phyloP scores from a whole-genome alignment of 345 rosid genomes.

The Passiflora organensis region DNA sequence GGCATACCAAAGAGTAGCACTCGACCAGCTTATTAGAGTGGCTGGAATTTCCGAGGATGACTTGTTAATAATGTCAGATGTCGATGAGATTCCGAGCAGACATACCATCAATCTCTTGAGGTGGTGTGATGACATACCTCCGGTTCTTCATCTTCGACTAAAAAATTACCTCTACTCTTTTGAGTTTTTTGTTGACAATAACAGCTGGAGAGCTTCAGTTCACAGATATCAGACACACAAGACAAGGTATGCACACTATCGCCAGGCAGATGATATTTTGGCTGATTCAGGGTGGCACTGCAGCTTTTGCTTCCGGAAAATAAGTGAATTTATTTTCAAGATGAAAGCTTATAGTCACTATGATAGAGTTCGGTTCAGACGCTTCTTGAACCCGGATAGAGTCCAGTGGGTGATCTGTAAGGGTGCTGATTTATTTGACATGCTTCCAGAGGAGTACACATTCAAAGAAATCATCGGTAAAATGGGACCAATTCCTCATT shows the following conservation, averaged over 20 bases:
- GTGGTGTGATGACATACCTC: conserved; percentile 79
- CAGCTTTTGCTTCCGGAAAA: conserved; percentile 57
- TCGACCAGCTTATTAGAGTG: conserved; percentile 63
- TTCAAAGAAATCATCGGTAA: conserved; percentile 64
- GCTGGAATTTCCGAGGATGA: conserved; percentile 81
- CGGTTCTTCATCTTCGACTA: conserved; percentile 61
- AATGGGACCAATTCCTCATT: conserved; percentile 77
- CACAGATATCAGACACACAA: conserved; percentile 59
- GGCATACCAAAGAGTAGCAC: conserved; percentile 70
- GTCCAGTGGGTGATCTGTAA: conserved; percentile 62
- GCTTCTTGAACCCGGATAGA: conserved; percentile 52
- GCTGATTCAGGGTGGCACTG: conserved; percentile 86
- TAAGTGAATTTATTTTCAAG: conserved; percentile 64
- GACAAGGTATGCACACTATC: conserved; percentile 62
- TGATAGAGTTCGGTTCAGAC: conserved; percentile 63
- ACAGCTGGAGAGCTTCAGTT: conserved; percentile 89
- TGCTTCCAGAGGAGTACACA: conserved; percentile 77
- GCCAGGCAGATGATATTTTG: conserved; percentile 57
- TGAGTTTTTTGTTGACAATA: conserved; percentile 64
- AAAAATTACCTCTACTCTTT: conserved; percentile 79
- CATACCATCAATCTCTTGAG: conserved; percentile 79
- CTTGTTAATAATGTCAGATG: conserved; percentile 80
- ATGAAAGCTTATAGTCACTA: conserved; percentile 76
- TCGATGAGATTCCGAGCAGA: conserved; percentile 84
- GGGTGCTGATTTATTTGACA: conserved; percentile 64